Conservation (phyloP, 2,329 filamentous ascomycete genomes). For the Stemphylium lycopersici region DNA sequence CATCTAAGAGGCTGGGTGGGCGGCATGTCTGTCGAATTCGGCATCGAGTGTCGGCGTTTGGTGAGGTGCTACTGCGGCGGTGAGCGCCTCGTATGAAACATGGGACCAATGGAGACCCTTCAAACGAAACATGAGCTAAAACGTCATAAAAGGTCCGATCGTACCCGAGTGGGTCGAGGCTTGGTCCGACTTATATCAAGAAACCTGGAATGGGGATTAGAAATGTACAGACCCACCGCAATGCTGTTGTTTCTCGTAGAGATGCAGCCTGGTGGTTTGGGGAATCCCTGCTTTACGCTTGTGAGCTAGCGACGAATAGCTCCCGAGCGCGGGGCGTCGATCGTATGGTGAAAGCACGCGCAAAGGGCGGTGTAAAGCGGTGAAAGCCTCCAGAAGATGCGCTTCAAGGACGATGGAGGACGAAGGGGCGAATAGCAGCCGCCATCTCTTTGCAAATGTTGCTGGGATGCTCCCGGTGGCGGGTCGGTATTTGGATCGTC, state of each 20-base stretch:
- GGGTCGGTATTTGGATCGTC: background rate
- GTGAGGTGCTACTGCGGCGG: constrained; percentile 7
- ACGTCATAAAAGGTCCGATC: constrained; percentile 5
- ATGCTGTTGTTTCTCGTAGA: constrained; percentile 6
- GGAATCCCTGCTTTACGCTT: constrained; percentile 10
- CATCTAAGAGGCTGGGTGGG: background rate
- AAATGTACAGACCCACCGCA: constrained; percentile 5
- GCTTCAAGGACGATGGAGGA: background rate
- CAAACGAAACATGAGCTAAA: background rate
- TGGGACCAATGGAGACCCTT: constrained; percentile 3
- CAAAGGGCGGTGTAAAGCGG: constrained; percentile 30
- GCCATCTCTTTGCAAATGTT: background rate
- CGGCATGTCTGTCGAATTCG: constrained; percentile 6
- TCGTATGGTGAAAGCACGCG: constrained; percentile 7
- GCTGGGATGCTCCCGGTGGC: constrained; percentile 3
- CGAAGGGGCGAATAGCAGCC: background rate
- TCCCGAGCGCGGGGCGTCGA: constrained; percentile 14
- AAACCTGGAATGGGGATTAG: constrained; percentile 8
- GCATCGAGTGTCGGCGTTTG: constrained; percentile 4
- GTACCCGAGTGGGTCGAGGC: background rate
- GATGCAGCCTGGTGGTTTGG: constrained; percentile 5
- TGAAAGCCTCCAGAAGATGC: constrained; percentile 17
- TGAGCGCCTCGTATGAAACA: constrained; percentile 17
- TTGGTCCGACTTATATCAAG: constrained; percentile 7
- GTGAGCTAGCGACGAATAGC: constrained; percentile 12